Evolutionary conservation across 352 stramenopile species (phyloP).

Genomic region (Phytophthora europaea): DNA sequence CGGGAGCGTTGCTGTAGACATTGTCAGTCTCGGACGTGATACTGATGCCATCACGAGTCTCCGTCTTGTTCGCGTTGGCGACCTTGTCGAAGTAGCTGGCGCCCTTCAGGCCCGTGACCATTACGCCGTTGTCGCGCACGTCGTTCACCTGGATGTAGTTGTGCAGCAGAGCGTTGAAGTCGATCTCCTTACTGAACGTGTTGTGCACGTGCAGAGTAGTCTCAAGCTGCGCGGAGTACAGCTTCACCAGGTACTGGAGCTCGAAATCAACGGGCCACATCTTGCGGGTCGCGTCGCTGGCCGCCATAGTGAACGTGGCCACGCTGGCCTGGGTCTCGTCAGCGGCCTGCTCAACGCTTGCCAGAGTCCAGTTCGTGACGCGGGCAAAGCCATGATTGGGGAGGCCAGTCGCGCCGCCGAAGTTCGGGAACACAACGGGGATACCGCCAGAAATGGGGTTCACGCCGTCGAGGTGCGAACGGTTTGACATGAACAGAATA

Average conservation of each 20-base stretch:
- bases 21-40: background rate
- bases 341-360: background rate
- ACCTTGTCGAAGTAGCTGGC: background rate
- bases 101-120: background rate
- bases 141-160: background rate
- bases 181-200: background rate
- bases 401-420: background rate
- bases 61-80: background rate
- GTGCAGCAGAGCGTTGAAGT: conserved; percentile 1
- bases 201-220: background rate
- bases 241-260: conserved; percentile 3
- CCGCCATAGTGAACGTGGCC: background rate
- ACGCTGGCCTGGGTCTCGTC: background rate
- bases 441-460: background rate
- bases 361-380: background rate
- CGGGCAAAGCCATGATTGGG: background rate
- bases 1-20: background rate
- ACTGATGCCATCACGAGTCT: background rate
- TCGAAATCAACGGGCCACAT: conserved; percentile 1
- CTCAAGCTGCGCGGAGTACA: background rate
- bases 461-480: background rate
- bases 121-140: background rate
- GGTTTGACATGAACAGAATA: background rate
- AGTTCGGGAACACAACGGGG: conserved; percentile 1
- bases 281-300: background rate